Percentiles rank a stretch among this genome's conserved stretches.
phyloP scores from a whole-genome alignment of 148 eudicot genomes.

The Camellia sinensis region DNA sequence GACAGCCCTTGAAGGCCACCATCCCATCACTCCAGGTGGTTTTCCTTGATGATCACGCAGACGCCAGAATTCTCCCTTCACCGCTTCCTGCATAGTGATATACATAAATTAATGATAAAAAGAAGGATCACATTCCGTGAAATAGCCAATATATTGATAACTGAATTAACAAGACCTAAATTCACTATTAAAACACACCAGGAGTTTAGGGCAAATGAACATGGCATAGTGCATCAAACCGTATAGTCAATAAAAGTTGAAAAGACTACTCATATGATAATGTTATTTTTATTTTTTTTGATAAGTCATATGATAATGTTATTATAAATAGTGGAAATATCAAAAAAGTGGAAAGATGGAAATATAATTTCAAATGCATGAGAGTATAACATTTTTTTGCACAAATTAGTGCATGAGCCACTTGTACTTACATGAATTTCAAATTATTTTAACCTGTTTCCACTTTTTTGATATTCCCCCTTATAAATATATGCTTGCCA shows the following conservation, averaged over 20 bases:
- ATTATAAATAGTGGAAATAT: too few species aligned
- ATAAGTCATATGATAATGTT: too few species aligned
- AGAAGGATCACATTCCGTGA: too few species aligned
- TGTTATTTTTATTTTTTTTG: background rate
- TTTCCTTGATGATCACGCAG: conserved; percentile 82
- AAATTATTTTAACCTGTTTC: background rate
- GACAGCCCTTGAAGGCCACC: conserved; percentile 98
- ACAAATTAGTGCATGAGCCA: background rate
- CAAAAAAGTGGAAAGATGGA: too few species aligned
- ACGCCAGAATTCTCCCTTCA: conserved; percentile 89
- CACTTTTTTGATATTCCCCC: background rate
- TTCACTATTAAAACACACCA: background rate
- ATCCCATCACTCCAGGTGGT: conserved; percentile 90
- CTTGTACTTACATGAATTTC: too few species aligned
- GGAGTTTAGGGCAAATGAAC: background rate
- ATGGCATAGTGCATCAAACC: background rate
- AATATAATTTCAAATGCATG: background rate
- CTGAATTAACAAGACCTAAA: background rate
- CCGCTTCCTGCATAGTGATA: conserved; percentile 60
- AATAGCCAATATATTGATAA: background rate
- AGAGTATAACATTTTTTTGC: background rate
- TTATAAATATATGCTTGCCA: background rate
- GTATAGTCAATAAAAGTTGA: background rate
- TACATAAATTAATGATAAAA: background rate
- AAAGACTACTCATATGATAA: background rate